A percentile compares a stretch with the other conserved stretches of the same genome.
Conservation (phyloP, 31 red algal species). For the Porphyra umbilicalis region DNA sequence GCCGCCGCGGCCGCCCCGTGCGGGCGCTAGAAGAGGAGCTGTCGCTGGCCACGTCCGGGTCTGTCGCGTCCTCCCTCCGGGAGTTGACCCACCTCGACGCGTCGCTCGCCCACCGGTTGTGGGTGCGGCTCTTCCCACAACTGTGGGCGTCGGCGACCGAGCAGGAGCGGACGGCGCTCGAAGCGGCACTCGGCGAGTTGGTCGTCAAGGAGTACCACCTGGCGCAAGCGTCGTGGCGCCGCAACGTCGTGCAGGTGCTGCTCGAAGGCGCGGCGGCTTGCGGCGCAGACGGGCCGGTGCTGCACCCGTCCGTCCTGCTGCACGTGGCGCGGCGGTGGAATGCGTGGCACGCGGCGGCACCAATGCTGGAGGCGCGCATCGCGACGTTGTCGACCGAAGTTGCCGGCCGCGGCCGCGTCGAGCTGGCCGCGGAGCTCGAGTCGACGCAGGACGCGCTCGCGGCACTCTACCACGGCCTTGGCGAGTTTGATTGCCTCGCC, state of each 20-base stretch:
- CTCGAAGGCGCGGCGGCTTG: slow-evolving; percentile 48
- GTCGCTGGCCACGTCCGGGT: not conserved
- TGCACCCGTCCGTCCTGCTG: slow-evolving; percentile 44
- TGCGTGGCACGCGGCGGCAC: slow-evolving; percentile 67
- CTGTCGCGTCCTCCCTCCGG: slow-evolving; percentile 28
- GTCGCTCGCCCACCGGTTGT: slow-evolving; percentile 34
- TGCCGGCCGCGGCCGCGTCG: not conserved
- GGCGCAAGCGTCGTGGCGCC: slow-evolving; percentile 43
- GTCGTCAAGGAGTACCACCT: slow-evolving; percentile 78
- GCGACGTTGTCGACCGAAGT: slow-evolving; percentile 5
- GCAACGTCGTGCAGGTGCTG: slow-evolving; percentile 64
- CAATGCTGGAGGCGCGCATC: slow-evolving; percentile 48
- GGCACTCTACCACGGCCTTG: slow-evolving; percentile 43
- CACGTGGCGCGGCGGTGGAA: slow-evolving; percentile 81
- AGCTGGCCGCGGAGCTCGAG: slow-evolving; percentile 42
- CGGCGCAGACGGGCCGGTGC: slow-evolving; percentile 19
- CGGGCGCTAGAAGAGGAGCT: not conserved
- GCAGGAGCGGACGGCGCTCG: slow-evolving; percentile 26
- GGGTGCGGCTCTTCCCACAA: slow-evolving; percentile 58
- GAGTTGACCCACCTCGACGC: slow-evolving; percentile 53
- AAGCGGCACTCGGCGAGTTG: slow-evolving; percentile 35
- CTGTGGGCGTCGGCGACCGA: slow-evolving; percentile 36
- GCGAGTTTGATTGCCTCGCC: slow-evolving; percentile 60
- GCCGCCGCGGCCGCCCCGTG: not conserved
- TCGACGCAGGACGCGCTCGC: slow-evolving; percentile 45